Conservation (phyloP, 2,329 filamentous ascomycete species). For the Colletotrichum sp. region DNA sequence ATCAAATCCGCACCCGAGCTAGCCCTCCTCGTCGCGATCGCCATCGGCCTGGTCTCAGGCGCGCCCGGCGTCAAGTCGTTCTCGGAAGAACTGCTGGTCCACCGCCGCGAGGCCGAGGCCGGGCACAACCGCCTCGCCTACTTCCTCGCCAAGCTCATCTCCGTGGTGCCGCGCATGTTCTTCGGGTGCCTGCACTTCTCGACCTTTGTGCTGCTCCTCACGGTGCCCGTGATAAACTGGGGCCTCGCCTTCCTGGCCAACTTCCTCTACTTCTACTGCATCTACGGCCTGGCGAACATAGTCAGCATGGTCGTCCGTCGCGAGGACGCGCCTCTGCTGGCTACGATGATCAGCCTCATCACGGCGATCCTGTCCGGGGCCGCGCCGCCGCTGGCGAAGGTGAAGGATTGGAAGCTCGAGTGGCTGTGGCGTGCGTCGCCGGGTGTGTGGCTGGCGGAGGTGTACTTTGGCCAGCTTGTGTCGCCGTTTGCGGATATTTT, state of each 20-base stretch:
- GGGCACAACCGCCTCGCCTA: constrained; percentile 62
- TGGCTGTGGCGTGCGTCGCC: constrained; percentile 62
- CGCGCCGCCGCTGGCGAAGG: constrained; percentile 53
- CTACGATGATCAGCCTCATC: constrained; percentile 59
- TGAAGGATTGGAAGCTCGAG: constrained; percentile 55
- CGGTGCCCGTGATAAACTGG: constrained; percentile 56
- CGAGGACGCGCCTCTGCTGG: constrained; percentile 62
- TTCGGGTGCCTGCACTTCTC: constrained; percentile 61
- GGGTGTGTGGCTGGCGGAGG: constrained; percentile 60
- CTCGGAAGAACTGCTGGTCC: constrained; percentile 60
- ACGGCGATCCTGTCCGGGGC: constrained; percentile 60
- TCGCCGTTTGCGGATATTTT: constrained; percentile 56
- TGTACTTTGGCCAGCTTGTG: constrained; percentile 59
- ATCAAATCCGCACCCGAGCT: constrained; percentile 56
- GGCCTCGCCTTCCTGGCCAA: constrained; percentile 53
- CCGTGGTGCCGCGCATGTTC: constrained; percentile 55
- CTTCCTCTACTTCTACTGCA: constrained; percentile 61
- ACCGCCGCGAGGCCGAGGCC: constrained; percentile 59
- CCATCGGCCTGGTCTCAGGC: constrained; percentile 59
- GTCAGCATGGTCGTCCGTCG: constrained; percentile 59
- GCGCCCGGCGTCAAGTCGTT: constrained; percentile 63
- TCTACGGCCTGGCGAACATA: constrained; percentile 59
- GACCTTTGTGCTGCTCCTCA: constrained; percentile 52
- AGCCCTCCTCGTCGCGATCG: constrained; percentile 56
- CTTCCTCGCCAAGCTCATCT: constrained; percentile 60